These are phyloP conservation scores for Piromyces sp. DNA, from an alignment of 192 early-diverging fungal species.

Conservation along the genomic window DNA sequence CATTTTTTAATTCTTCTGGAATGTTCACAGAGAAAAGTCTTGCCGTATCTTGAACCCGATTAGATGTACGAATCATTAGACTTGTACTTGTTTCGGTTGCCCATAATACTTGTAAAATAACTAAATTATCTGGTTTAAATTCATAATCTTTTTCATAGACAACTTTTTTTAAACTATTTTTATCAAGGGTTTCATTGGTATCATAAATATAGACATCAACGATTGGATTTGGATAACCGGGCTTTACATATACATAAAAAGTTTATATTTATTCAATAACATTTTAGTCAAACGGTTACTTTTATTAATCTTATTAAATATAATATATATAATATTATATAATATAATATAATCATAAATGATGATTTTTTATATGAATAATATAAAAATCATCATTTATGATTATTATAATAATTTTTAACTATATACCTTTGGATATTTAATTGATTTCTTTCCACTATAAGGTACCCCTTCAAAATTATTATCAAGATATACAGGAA, in stretches of 20 bases:
- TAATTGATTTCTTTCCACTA: conserved; percentile 49
- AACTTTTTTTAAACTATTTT: conserved; percentile 1
- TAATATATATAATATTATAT: too few relatives aligned
- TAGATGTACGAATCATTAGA: conserved; percentile 63
- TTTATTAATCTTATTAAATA: too few relatives aligned
- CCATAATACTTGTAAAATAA: conserved; percentile 77
- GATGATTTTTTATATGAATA: too few relatives aligned
- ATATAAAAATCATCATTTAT: too few relatives aligned
- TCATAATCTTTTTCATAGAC: conserved; percentile 9
- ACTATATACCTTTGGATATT: conserved; percentile 72
- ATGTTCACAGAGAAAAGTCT: conserved; percentile 40
- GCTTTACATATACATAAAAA: too few relatives aligned
- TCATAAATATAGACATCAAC: conserved; percentile 53
- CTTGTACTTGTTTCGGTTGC: conserved; percentile 31
- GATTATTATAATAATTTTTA: too few relatives aligned
- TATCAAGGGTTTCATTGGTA: conserved; percentile 8
- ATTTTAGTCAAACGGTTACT: too few relatives aligned
- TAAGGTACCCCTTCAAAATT: conserved; percentile 35
- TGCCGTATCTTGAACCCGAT: conserved; percentile 74
- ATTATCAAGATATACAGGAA: conserved; percentile 53
- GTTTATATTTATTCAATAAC: too few relatives aligned
- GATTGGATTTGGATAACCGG: conserved; percentile 70
- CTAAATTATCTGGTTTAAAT: conserved; percentile 46
- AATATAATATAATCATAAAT: too few relatives aligned
- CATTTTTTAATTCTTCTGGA: conserved; percentile 12